Evolutionary conservation across 1,284 basidiomycete genomes (phyloP).

Genomic region (Omphalotus olearius): DNA sequence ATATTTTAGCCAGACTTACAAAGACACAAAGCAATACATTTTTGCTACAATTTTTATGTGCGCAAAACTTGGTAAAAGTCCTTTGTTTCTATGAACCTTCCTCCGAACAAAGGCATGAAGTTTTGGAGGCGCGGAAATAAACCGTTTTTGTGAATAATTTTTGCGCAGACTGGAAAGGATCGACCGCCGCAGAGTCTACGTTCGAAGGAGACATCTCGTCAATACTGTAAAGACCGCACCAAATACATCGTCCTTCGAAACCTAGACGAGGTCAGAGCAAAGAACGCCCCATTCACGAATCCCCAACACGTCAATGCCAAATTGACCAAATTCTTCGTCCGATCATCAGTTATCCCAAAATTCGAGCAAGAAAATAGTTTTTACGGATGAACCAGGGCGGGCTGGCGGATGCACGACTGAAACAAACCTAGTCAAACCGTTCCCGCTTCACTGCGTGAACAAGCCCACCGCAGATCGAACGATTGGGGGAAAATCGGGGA

Average conservation of each 20-base stretch:
- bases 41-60: too few species aligned
- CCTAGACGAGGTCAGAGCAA: slow-evolving; percentile 44
- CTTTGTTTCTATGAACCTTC: too few species aligned
- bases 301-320: slow-evolving; percentile 51
- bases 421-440: slow-evolving; percentile 47
- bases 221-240: slow-evolving; percentile 27
- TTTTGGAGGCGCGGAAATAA: too few species aligned
- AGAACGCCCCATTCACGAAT: slow-evolving; percentile 45
- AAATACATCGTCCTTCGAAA: slow-evolving; percentile 49
- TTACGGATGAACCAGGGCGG: background rate
- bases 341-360: slow-evolving; percentile 45
- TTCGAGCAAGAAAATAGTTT: slow-evolving; percentile 44
- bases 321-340: slow-evolving; percentile 51
- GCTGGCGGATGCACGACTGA: background rate
- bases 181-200: too few species aligned
- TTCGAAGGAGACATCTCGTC: too few species aligned
- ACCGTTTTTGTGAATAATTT: too few species aligned
- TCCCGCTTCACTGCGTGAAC: slow-evolving; percentile 50
- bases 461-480: slow-evolving; percentile 44
- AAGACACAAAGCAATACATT: too few species aligned
- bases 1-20: too few species aligned
- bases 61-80: too few species aligned
- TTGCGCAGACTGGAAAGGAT: too few species aligned
- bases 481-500: slow-evolving; percentile 60
- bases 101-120: too few species aligned